A percentile compares a stretch with the other conserved stretches of the same genome.
These are phyloP conservation scores for Paxillus ammoniavirescens DNA, from an alignment of 768 basidiomycete genomes.

Conservation along the genomic window DNA sequence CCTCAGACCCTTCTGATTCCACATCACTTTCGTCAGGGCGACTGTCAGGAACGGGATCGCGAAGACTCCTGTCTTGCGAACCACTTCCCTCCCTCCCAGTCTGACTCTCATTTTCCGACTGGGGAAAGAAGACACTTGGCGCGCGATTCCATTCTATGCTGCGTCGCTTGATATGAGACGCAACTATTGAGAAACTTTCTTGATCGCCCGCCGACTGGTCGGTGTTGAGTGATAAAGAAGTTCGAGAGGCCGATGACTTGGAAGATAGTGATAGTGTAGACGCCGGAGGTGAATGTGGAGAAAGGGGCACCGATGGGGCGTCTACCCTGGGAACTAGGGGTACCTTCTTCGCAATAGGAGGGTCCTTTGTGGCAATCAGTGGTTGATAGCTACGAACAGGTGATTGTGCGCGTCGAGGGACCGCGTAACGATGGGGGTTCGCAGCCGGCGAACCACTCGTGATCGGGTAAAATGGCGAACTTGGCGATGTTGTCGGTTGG, in stretches of 20 bases:
- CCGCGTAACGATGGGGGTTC: conserved; percentile 54
- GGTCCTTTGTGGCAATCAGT: conserved; percentile 25
- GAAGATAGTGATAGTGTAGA: conserved; percentile 79
- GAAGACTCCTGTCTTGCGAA: conserved; percentile 19
- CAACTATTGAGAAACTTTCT: conserved; percentile 36
- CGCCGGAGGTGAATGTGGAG: conserved; percentile 67
- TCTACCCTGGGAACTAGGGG: conserved; percentile 42
- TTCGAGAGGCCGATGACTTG: conserved; percentile 61
- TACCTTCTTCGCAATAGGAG: conserved; percentile 12
- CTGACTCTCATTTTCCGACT: conserved; percentile 10
- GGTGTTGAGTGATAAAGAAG: conserved; percentile 41
- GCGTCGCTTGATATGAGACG: conserved; percentile 41
- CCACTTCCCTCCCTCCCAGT: conserved; percentile 17
- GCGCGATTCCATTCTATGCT: conserved; percentile 25
- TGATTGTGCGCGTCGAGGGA: conserved; percentile 35
- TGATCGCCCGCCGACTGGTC: conserved; percentile 39
- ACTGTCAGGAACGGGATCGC: conserved; percentile 10
- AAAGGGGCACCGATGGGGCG: conserved; percentile 55
- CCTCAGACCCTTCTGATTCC: conserved; percentile 38
- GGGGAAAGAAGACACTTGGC: conserved; percentile 10
- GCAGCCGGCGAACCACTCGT: conserved; percentile 54
- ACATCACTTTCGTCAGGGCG: conserved; percentile 33
- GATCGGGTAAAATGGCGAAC: conserved; percentile 49
- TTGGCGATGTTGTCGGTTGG: conserved; percentile 20
- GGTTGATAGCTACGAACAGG: conserved; percentile 32